Evolutionary conservation across 2,329 filamentous ascomycete species (phyloP).

Genomic region (Pseudogymnoascus pannorum): DNA sequence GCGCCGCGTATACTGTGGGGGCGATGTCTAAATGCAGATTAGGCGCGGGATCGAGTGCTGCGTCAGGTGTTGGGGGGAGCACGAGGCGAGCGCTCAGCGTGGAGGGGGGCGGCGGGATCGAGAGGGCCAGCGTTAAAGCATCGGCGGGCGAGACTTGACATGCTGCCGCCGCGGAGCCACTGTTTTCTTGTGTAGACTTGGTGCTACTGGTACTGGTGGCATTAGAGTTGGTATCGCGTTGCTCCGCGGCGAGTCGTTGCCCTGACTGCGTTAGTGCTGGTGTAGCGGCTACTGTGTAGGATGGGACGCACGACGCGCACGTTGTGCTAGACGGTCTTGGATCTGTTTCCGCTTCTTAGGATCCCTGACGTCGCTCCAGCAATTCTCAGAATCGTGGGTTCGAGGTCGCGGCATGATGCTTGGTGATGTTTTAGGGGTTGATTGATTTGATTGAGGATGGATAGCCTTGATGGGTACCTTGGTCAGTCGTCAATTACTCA

Average conservation of each 20-base stretch:
- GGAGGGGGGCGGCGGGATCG: not conserved
- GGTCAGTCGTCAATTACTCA: not conserved
- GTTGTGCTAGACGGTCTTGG: conserved; percentile 19
- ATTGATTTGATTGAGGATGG: not conserved
- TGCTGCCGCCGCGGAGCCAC: not conserved
- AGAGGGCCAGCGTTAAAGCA: not conserved
- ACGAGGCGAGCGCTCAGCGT: not conserved
- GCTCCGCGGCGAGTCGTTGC: not conserved
- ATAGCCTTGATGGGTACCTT: not conserved
- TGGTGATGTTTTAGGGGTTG: not conserved
- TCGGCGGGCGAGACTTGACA: not conserved
- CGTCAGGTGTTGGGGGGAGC: not conserved
- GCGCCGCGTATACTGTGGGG: conserved; percentile 14
- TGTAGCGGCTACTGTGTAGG: not conserved
- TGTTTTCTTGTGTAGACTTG: not conserved
- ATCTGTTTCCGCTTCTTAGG: conserved; percentile 18
- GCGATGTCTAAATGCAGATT: not conserved
- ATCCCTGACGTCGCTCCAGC: conserved; percentile 17
- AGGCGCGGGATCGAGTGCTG: not conserved
- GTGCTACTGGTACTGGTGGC: not conserved
- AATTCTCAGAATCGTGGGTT: conserved; percentile 10
- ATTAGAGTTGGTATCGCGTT: not conserved
- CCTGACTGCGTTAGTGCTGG: not conserved
- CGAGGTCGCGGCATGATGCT: not conserved
- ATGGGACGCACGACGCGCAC: conserved; percentile 18